Base-by-base conservation (phyloP, 1,139 yeast species). In the Saccharomycopsis hybrid region DNA sequence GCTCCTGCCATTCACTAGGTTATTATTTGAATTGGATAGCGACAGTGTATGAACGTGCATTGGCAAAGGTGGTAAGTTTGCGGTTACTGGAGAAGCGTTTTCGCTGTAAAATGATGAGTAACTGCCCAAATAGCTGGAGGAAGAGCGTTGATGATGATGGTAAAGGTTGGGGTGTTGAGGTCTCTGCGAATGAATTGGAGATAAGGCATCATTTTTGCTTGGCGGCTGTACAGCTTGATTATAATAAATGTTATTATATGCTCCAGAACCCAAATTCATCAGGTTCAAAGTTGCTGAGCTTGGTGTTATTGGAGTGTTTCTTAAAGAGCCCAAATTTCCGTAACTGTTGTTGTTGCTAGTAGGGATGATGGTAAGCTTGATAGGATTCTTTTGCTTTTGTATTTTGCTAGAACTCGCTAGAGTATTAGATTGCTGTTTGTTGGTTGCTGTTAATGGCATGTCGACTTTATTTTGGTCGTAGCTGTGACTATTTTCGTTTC, bases 241-340 rank as follows among this genome's bases (percentile, higher is more conserved):
- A 31, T 44, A 38, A 32, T 13, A 39, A 7, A 13, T 29, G n/a
- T 13, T 31, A 36, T 37, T 36, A 29, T 27, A 28, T 8, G 24
- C 39, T 5, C 7, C 24, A n/a, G 24, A 5, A 9, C 24, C n/a
- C n/a, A 36, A 36, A 13, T 36, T 36, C 39, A 36, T 36, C 24
- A 9, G 39, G n/a, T 13, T 13, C n/a, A 36, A 7, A 9, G 39
- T n/a, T 11, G 50, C 50, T 1, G 53, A 45, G n/a, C 51, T 49
- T 25, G 55, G 55, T 4, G 55, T 46, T 4, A 47, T 33, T 27
- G 55, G 55, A 5, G 55, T 52, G 40, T 46, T 52, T 38, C 55
- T 44, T 7, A 49, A 30, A 5, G 53, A 49, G 3, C 39, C 40
- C 13, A 38, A 32, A 35, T 44, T 46, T 13, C 41, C 46, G 28